These are phyloP conservation scores for Talaromyces stipitatus DNA, from an alignment of 495 filamentous ascomycete genomes.

Conservation along the genomic window DNA sequence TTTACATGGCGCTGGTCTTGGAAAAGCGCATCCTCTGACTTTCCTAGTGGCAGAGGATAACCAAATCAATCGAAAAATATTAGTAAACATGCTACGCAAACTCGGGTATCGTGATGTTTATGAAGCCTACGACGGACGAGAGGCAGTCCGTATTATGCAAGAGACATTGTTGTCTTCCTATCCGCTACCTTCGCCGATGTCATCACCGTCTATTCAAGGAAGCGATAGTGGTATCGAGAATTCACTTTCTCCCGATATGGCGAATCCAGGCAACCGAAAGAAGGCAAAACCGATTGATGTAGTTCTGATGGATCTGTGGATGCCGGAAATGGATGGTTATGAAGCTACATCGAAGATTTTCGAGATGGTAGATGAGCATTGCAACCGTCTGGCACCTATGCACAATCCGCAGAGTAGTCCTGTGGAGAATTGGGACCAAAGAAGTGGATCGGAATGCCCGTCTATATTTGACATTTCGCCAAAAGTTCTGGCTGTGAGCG, in stretches of 20 bases:
- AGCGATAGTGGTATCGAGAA: conserved; percentile 2
- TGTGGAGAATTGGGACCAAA: conserved; percentile 28
- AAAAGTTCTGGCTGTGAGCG: conserved; percentile 64
- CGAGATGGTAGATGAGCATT: conserved; percentile 37
- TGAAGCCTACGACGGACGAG: conserved; percentile 64
- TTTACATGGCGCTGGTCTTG: conserved; percentile 27
- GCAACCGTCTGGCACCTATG: conserved; percentile 7
- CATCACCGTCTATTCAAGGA: conserved; percentile 1
- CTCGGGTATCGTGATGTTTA: conserved; percentile 59
- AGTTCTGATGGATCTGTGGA: conserved; percentile 80
- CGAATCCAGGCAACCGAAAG: conserved; percentile 5
- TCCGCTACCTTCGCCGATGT: conserved; percentile 1
- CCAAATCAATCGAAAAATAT: conserved; percentile 66
- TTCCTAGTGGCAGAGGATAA: conserved; percentile 79
- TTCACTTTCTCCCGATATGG: background rate
- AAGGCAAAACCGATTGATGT: conserved; percentile 50
- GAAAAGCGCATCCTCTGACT: conserved; percentile 53
- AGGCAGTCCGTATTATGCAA: conserved; percentile 61
- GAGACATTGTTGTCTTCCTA: conserved; percentile 24
- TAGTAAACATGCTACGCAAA: conserved; percentile 62
- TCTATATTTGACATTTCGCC: conserved; percentile 14
- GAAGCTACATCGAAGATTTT: conserved; percentile 63
- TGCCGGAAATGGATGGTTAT: conserved; percentile 79
- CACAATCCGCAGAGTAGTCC: background rate
- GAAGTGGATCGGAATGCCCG: conserved; percentile 10